These are phyloP conservation scores for Reticulascus tulasneorum DNA, from an alignment of 2,329 filamentous ascomycete species.

Conservation along the genomic window DNA sequence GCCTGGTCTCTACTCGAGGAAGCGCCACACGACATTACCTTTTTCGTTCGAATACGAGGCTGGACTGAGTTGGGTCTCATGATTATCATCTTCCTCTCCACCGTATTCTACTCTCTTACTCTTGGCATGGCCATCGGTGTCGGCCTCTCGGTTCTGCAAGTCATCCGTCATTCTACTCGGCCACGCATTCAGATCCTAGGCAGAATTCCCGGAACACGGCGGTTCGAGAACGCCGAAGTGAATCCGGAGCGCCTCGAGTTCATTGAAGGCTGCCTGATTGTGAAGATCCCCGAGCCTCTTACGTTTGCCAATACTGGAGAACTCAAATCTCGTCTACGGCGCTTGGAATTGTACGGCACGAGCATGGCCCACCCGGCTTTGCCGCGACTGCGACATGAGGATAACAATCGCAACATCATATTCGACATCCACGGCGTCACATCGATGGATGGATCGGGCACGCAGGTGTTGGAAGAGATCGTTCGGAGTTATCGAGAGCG, in stretches of 20 bases:
- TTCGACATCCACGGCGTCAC: conserved; percentile 99
- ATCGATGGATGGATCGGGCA: conserved; percentile 85
- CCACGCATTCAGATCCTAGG: conserved; percentile 95
- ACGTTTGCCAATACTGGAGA: conserved; percentile 97
- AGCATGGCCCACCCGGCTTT: conserved; percentile 79
- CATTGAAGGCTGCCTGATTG: conserved; percentile 86
- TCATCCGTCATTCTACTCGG: conserved; percentile 86
- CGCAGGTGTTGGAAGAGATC: conserved; percentile 88
- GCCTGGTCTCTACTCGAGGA: conserved; percentile 94
- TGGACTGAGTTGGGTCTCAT: conserved; percentile 86
- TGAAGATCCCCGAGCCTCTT: conserved; percentile 94
- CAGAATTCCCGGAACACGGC: conserved; percentile 75
- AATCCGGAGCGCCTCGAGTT: conserved; percentile 75
- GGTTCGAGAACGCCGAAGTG: conserved; percentile 80
- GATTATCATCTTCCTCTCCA: conserved; percentile 83
- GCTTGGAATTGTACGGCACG: conserved; percentile 89
- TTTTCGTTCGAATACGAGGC: conserved; percentile 81
- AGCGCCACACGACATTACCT: conserved; percentile 84
- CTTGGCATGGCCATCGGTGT: conserved; percentile 93
- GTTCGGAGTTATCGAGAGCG: conserved; percentile 74
- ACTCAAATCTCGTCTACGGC: conserved; percentile 74
- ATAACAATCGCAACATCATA: conserved; percentile 86
- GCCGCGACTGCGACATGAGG: conserved; percentile 70
- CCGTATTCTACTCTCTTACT: conserved; percentile 91
- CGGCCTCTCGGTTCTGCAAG: conserved; percentile 80